A percentile compares a stretch with the other conserved stretches of the same genome.
Evolutionary conservation across 2,329 filamentous ascomycete species (phyloP).

Genomic region (Alternaria viburni): DNA sequence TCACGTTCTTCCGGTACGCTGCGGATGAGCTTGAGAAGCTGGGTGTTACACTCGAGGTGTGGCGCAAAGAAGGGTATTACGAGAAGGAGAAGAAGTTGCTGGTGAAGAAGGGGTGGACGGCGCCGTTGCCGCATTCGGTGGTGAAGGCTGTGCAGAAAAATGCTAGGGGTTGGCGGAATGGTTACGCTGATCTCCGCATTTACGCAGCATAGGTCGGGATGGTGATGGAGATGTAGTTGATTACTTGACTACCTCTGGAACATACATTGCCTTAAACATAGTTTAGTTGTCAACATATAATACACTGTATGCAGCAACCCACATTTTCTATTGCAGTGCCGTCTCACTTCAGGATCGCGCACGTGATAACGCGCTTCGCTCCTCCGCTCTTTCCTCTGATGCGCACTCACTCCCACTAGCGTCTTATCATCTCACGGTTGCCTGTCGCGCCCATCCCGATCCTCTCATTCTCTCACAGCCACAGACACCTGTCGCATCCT

Average conservation of each 20-base stretch:
- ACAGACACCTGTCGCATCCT: neutral
- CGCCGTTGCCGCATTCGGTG: neutral
- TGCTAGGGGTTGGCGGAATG: neutral
- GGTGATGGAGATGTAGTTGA: neutral
- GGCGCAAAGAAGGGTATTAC: neutral
- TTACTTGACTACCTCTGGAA: neutral
- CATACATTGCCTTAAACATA: neutral
- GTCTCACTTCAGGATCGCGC: neutral
- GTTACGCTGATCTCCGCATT: neutral
- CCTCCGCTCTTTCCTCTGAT: no score
- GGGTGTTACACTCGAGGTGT: neutral
- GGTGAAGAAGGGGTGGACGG: neutral
- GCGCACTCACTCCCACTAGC: neutral
- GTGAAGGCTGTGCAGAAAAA: neutral
- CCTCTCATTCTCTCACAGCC: neutral
- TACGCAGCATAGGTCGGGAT: neutral
- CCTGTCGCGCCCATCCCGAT: neutral
- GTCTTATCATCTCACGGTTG: neutral
- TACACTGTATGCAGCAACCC: neutral
- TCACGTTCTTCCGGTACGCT: neutral
- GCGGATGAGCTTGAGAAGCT: neutral
- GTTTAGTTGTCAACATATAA: neutral
- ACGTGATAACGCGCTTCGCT: neutral
- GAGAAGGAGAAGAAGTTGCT: neutral
- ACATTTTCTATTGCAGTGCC: no score